Base-by-base conservation (phyloP, 371 early-diverging fungal species). In the Mortierella sp. region DNA sequence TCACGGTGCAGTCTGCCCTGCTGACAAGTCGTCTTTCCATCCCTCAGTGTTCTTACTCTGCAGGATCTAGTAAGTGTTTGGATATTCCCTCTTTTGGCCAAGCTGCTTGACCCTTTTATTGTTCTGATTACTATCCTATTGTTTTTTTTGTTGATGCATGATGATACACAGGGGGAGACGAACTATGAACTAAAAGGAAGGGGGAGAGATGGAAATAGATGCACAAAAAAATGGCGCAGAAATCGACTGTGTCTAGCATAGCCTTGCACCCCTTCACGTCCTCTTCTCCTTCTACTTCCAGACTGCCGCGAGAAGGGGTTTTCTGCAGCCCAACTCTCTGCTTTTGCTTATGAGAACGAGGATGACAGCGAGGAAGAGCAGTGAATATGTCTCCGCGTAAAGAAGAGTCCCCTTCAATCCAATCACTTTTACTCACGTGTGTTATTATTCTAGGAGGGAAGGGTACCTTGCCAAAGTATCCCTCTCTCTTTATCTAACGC, bases 31-130 rank as follows among this genome's bases (percentile, higher is more conserved):
- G 90, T 14, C 83, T 90, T 24, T 86, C 88, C n/a, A 91, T 90
- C 34, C 90, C 90, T n/a, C 91, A 91, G 65, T 91, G 91, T 34
- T 91, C 91, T 0, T 91, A 87, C 64, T 88, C 90, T 9, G 91
- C 91, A 7, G 86, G 89, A 26, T 88, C 90, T 44, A 90, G 90
- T 89, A 88, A 67, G 85, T 77, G 34, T 47, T n/a, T 8, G 0
- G 22, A 4, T 47, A 22, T 45, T 26, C 24, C 34, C 37, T 19
- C 24, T 37, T 41, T 64, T 66, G 66, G 44, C 26, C 13, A 8
- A 6, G 10, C 8, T 53, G 53, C 44, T 29, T 0, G 6, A 7
- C 16, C 26, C 58, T 26, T 26, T 52, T 53, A 34, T 34, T 34
- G 9, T 24, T 43, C 19, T 11, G 52, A 16, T 52, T 41, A 24